Evolutionary conservation across 768 basidiomycete species (phyloP), one percentile per base, ranked within the genome.

Genomic region (Russula foetens): DNA sequence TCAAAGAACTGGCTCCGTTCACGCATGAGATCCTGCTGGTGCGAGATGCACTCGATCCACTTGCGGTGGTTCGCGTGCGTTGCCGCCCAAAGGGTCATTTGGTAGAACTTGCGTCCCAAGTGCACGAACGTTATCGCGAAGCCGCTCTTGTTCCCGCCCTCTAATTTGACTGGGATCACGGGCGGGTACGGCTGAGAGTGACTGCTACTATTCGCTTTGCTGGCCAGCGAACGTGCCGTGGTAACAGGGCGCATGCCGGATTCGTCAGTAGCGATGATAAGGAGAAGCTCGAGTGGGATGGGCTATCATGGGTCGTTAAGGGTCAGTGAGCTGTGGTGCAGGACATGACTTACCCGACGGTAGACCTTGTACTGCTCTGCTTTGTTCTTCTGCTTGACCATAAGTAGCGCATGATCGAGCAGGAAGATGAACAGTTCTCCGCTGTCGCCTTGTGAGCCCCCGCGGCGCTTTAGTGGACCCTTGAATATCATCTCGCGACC

Each of bases 331-430:
- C 8, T 7, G 6, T 2, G 31, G 41, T 0, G 35, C 9, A 31
- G 49, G 52, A 53, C 12, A 47, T 26, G 31, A 76, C 88, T 71
- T 70, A 98, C 95, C 67, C 89, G 84, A 67, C 95, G 85, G 70
- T 97, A 95, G 14, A 98, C 95, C 70, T 90, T 91, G 73, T 84
- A 88, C 68, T 93, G 91, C 66, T 98, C 95, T 53, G 86, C 85
- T 70, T 94, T 93, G 73, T 85, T 90, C 73, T 92, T 94, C 70
- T 93, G 74, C 75, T 93, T 98, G 64, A 90, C 94, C 82, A 98
- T 92, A 33, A 99, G 76, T 45, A 99, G 75, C 1, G 94, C 94
- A 72, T 99, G 97, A 71, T 99, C 97, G 70, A 99, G 97, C 68
- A 99, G 74, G 76, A 96, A 98, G 7, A 96, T 90, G 67, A 91